phyloP scores from a whole-genome alignment of 306 rosid species.

The Psophocarpus tetragonolobus region DNA sequence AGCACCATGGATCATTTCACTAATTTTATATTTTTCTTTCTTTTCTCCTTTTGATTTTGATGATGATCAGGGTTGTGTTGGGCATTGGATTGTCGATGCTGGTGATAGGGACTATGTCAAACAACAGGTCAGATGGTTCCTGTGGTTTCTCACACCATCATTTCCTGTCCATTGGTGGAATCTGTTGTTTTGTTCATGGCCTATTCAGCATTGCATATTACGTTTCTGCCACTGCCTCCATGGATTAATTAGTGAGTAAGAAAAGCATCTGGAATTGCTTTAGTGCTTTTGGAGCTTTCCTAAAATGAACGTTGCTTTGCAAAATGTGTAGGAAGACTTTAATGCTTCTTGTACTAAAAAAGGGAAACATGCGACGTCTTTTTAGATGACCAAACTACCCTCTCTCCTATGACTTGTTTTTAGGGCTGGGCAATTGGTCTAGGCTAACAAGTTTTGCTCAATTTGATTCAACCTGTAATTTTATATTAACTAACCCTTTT shows the following conservation, averaged over 20 bases:
- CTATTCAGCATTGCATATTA: conserved; percentile 72
- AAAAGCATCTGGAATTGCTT: conserved; percentile 30
- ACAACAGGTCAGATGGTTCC: conserved; percentile 67
- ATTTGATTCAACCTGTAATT: too few relatives aligned
- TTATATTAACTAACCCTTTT: too few relatives aligned
- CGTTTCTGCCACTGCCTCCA: conserved; percentile 65
- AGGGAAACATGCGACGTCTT: conserved; percentile 5
- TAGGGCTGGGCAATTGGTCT: too few relatives aligned
- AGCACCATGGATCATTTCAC: background rate
- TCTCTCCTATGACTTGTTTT: background rate
- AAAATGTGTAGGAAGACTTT: conserved; percentile 25
- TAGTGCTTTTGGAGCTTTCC: conserved; percentile 35
- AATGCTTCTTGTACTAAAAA: conserved; percentile 23
- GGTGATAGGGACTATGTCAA: conserved; percentile 89
- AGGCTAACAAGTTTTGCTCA: too few relatives aligned
- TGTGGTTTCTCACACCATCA: conserved; percentile 96
- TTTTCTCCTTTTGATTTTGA: conserved; percentile 4
- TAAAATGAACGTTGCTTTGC: background rate
- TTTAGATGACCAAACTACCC: conserved; percentile 20
- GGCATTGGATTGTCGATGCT: conserved; percentile 79
- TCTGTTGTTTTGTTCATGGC: conserved; percentile 84
- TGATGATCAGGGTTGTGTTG: conserved; percentile 61
- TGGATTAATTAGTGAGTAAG: conserved; percentile 43
- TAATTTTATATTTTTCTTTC: background rate
- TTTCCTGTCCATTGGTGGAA: conserved; percentile 94